phyloP scores from a whole-genome alignment of 345 rosid genomes.

The Mangifera indica region DNA sequence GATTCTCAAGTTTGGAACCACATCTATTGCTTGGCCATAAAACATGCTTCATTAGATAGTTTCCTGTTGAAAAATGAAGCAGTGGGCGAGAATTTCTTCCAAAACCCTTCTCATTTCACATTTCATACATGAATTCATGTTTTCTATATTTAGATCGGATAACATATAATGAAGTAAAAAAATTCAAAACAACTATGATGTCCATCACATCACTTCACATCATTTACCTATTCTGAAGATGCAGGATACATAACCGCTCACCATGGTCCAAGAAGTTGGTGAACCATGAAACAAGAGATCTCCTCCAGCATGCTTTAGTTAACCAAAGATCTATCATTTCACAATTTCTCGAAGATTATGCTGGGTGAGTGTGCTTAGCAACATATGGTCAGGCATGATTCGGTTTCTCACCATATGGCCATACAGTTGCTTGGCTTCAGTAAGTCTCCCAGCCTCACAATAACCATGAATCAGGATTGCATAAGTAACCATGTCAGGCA shows the following conservation, averaged over 20 bases:
- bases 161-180: no score
- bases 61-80: no score
- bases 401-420: constrained; percentile 38
- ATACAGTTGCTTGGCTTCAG: constrained; percentile 43
- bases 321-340: background rate
- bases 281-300: background rate
- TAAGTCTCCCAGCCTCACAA: constrained; percentile 45
- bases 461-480: constrained; percentile 46
- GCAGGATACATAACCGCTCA: background rate
- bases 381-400: constrained; percentile 40
- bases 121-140: no score
- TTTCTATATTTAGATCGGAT: no score
- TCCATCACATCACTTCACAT: background rate
- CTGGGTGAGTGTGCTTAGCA: constrained; percentile 33
- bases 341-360: constrained; percentile 27
- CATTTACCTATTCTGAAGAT: background rate
- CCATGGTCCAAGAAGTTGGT: background rate
- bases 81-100: no score
- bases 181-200: background rate
- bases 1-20: no score
- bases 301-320: background rate
- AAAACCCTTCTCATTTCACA: no score
- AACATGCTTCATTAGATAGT: no score
- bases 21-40: no score
- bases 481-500: constrained; percentile 54